Conservation (phyloP, 306 rosid genomes). For the Astragalus glycyphyllos region DNA sequence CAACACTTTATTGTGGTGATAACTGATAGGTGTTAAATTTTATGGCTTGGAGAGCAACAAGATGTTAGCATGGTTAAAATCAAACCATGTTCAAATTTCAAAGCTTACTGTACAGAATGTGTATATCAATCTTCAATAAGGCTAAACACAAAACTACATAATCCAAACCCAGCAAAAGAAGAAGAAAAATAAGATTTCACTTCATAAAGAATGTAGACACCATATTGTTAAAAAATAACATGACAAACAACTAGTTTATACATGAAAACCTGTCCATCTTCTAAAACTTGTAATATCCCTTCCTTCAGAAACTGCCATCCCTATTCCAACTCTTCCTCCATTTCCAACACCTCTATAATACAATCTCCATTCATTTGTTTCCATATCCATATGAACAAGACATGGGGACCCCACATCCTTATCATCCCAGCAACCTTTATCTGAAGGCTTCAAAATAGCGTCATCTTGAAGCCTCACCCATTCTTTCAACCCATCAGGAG, state of each 20-base stretch:
- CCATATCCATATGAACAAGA: slow-evolving; percentile 68
- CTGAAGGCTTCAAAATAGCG: slow-evolving; percentile 51
- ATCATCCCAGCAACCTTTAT: slow-evolving; percentile 69
- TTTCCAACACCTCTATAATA: slow-evolving; percentile 71
- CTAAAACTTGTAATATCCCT: slow-evolving; percentile 49
- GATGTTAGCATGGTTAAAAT: slow-evolving; percentile 23
- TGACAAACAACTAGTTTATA: slow-evolving; percentile 41
- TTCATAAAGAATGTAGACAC: slow-evolving; percentile 31
- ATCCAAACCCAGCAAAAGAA: slow-evolving; percentile 19
- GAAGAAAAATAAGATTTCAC: neutral
- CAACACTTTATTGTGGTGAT: neutral
- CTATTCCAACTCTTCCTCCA: slow-evolving; percentile 70
- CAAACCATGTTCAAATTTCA: neutral
- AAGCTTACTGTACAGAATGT: slow-evolving; percentile 31
- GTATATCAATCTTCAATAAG: slow-evolving; percentile 10
- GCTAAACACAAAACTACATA: slow-evolving; percentile 20
- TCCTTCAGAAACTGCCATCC: slow-evolving; percentile 72
- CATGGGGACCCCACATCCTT: slow-evolving; percentile 69
- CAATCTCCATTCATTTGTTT: slow-evolving; percentile 72
- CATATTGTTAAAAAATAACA: slow-evolving; percentile 11
- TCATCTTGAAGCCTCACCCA: slow-evolving; percentile 65
- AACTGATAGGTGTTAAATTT: neutral
- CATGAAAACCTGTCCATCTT: slow-evolving; percentile 71
- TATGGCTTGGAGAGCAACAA: neutral
- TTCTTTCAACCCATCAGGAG: slow-evolving; percentile 69